Evolutionary conservation across 805 yeast species (phyloP), one percentile per base, ranked within the genome.

Genomic region (Candida ponderosae): DNA sequence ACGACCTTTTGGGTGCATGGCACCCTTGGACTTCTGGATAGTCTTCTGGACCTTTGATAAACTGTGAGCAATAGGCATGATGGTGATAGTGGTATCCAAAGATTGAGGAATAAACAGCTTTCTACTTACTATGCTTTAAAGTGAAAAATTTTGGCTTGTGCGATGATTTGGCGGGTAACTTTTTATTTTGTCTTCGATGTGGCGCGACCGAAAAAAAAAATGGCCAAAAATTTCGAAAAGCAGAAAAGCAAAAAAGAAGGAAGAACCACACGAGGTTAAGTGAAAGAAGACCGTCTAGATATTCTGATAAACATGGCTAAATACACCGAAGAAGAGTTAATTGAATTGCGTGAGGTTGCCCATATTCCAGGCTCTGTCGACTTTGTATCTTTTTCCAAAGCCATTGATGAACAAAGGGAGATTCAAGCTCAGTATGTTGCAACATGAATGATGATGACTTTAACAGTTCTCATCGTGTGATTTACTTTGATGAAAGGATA

Each of bases 1-100:
- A 37, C 96, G 73, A 9, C 97, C 96, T 52, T 80, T 81, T 18
- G 95, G 93, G 56, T 90, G 97, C 47, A 83, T 63, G 29, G 73
- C 65, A 32, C 72, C 75, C 30, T 72, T 74, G 41, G 74, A 64
- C 48, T 70, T 70, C 40, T 73, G 63, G 38, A 79, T 60, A 46
- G 70, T 67, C 60, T 80, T 80, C 45, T 73, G 68, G 27, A 85
- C 81, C 50, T 83, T 84, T 18, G 66, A 57, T 36, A 85, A 65
- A 42, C 76, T 76, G 51, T 82, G 84, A 15, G 76, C 81, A 42
- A 79, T 60, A 14, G 87, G 87, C 89, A 81, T 80, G 15, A 27
- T 31, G 38, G 38, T 29, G 19, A 30, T n/a, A n/a, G n/a, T n/a
- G n/a, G n/a, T n/a, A n/a, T n/a, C n/a, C n/a, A n/a, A n/a, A n/a